A percentile compares a stretch with the other conserved stretches of the same genome.
Conservation (phyloP, 768 basidiomycete species). For the Leccinum imitatum region DNA sequence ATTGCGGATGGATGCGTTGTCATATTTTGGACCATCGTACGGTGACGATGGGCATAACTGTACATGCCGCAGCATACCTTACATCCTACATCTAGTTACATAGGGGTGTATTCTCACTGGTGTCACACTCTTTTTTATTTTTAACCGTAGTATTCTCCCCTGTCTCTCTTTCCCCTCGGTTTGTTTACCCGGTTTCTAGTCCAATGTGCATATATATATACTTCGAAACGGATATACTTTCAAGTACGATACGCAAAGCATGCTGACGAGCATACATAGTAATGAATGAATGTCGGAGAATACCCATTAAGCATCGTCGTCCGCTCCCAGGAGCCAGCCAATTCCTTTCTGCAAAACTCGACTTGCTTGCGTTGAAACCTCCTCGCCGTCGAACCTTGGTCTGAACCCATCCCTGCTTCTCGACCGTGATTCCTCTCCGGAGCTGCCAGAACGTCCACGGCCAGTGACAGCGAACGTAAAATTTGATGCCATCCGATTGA, state of each 20-base stretch:
- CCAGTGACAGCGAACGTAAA: slow-evolving; percentile 67
- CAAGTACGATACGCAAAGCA: slow-evolving; percentile 18
- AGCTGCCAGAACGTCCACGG: slow-evolving; percentile 24
- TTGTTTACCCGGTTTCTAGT: slow-evolving; percentile 27
- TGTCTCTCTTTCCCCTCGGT: slow-evolving; percentile 16
- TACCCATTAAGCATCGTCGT: slow-evolving; percentile 40
- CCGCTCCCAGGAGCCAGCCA: slow-evolving; percentile 93
- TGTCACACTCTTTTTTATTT: slow-evolving; percentile 13
- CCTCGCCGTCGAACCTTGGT: slow-evolving; percentile 49
- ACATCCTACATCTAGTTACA: slow-evolving; percentile 14
- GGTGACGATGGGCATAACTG: slow-evolving; percentile 9
- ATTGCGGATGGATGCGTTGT: slow-evolving; percentile 17
- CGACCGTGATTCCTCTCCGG: slow-evolving; percentile 25
- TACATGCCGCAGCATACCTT: slow-evolving; percentile 13
- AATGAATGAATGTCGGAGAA: slow-evolving; percentile 8
- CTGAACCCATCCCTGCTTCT: slow-evolving; percentile 42
- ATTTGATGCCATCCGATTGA: slow-evolving; percentile 72
- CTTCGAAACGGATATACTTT: slow-evolving; percentile 19
- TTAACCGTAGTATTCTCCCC: slow-evolving; percentile 27
- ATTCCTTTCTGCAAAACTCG: slow-evolving; percentile 86
- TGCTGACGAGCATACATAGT: slow-evolving; percentile 15
- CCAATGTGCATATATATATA: slow-evolving; percentile 30
- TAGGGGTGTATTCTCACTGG: slow-evolving; percentile 9
- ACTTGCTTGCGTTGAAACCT: slow-evolving; percentile 72
- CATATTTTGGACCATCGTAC: slow-evolving; percentile 18